These are phyloP conservation scores for Leishmania tropica DNA, from an alignment of 208 protist genomes.

Conservation along the genomic window DNA sequence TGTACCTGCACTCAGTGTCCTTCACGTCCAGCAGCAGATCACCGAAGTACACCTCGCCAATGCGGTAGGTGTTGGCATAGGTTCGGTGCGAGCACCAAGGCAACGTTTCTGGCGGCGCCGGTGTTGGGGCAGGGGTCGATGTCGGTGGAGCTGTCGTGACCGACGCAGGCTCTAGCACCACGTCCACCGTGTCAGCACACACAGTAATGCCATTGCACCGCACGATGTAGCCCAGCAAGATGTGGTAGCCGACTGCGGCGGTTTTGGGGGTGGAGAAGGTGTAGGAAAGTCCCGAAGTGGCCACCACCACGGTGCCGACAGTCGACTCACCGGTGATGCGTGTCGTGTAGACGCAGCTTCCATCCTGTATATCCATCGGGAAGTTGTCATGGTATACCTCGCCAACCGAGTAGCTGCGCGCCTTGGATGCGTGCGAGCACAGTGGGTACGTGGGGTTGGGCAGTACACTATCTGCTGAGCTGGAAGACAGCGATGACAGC, in stretches of 20 bases:
- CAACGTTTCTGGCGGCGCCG: conserved; percentile 8
- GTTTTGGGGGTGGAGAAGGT: conserved; percentile 24
- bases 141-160: conserved; percentile 1
- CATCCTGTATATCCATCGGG: conserved; percentile 35
- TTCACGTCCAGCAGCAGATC: conserved; percentile 34
- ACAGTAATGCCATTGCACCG: conserved; percentile 36
- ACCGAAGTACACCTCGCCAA: conserved; percentile 23
- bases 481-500: neutral
- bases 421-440: conserved; percentile 29
- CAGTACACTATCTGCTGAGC: neutral
- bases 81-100: conserved; percentile 33
- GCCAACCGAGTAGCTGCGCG: conserved; percentile 26
- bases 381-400: conserved; percentile 21
- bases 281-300: conserved; percentile 17
- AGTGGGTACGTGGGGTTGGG: conserved; percentile 7
- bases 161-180: conserved; percentile 17
- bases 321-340: conserved; percentile 20
- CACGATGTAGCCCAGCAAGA: conserved; percentile 34
- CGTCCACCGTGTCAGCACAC: conserved; percentile 38
- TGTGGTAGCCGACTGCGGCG: conserved; percentile 18
- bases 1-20: conserved; percentile 37
- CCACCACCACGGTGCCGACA: conserved; percentile 27
- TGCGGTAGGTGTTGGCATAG: conserved; percentile 30
- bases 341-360: conserved; percentile 34
- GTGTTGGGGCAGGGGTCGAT: conserved; percentile 2